phyloP scores from a whole-genome alignment of 106 monocot genomes.

The Alisma plantagoaquatica region DNA sequence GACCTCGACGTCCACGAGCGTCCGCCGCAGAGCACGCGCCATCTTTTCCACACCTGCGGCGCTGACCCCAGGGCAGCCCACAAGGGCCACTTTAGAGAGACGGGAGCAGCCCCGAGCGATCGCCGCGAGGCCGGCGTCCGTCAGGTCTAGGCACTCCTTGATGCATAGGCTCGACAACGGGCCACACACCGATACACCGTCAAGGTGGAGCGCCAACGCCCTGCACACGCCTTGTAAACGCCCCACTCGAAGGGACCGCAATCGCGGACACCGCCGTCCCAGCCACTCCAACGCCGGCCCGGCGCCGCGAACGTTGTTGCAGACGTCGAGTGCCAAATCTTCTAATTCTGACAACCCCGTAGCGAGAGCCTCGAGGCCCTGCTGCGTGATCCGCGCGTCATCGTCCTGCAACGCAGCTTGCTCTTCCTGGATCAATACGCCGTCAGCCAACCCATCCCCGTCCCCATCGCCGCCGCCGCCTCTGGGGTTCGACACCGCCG shows the following conservation, averaged over 20 bases:
- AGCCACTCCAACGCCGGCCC: constrained; percentile 57
- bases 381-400: constrained; percentile 33
- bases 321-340: constrained; percentile 52
- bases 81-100: constrained; percentile 47
- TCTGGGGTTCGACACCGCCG: constrained; percentile 17
- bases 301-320: constrained; percentile 33
- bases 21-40: constrained; percentile 32
- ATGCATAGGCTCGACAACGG: constrained; percentile 44
- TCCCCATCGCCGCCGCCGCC: constrained; percentile 1
- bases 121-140: constrained; percentile 45
- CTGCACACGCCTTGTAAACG: constrained; percentile 57
- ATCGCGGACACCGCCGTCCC: constrained; percentile 25
- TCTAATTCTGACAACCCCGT: constrained; percentile 38
- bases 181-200: constrained; percentile 77
- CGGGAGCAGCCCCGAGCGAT: constrained; percentile 71
- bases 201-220: constrained; percentile 65
- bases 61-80: constrained; percentile 47
- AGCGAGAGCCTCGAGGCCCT: constrained; percentile 39
- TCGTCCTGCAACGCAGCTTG: neutral
- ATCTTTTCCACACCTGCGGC: constrained; percentile 47
- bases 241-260: constrained; percentile 47
- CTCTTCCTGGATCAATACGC: too few species aligned
- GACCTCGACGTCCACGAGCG: constrained; percentile 60
- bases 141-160: constrained; percentile 57
- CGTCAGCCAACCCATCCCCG: too few species aligned